Evolutionary conservation across 352 stramenopile species (phyloP).

Genomic region (Globisporangium megalacanthum): DNA sequence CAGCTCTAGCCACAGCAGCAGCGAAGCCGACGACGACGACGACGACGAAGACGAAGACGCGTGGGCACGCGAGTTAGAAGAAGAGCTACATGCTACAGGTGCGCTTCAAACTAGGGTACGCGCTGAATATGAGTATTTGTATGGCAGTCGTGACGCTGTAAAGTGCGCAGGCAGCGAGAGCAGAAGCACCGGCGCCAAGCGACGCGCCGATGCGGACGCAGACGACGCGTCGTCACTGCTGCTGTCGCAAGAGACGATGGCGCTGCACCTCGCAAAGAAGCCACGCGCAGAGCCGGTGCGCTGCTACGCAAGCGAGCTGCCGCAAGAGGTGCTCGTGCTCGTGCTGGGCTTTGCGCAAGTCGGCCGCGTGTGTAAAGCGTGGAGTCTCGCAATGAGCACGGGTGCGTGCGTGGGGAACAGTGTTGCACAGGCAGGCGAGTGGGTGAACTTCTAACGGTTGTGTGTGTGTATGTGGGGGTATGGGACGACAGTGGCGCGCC

Average conservation of each 20-base stretch:
- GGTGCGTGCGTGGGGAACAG: slow-evolving; percentile 18
- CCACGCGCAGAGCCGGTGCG: background rate
- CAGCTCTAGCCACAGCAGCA: background rate
- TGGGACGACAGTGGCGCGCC: slow-evolving; percentile 56
- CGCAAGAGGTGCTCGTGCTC: slow-evolving; percentile 66
- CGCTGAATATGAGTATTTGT: background rate
- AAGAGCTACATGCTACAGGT: slow-evolving; percentile 48
- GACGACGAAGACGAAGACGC: slow-evolving; percentile 22
- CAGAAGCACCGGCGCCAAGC: background rate
- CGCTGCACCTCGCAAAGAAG: slow-evolving; percentile 10
- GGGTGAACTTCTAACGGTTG: too few species aligned
- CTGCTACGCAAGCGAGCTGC: slow-evolving; percentile 41
- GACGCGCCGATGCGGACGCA: too few species aligned
- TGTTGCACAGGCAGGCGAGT: too few species aligned
- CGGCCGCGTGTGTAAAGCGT: slow-evolving; percentile 73
- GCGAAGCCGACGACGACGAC: slow-evolving; percentile 13
- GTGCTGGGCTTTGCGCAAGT: slow-evolving; percentile 68
- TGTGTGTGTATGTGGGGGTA: background rate
- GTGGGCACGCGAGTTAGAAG: slow-evolving; percentile 66
- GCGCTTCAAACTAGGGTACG: too few species aligned
- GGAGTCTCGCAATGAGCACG: slow-evolving; percentile 66
- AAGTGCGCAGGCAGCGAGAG: slow-evolving; percentile 1
- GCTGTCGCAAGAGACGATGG: slow-evolving; percentile 14
- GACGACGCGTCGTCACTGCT: slow-evolving; percentile 10
- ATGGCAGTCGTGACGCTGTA: too few species aligned